These are phyloP conservation scores for Nitzschia palea DNA, from an alignment of 108 stramenopile genomes.

Conservation along the genomic window DNA sequence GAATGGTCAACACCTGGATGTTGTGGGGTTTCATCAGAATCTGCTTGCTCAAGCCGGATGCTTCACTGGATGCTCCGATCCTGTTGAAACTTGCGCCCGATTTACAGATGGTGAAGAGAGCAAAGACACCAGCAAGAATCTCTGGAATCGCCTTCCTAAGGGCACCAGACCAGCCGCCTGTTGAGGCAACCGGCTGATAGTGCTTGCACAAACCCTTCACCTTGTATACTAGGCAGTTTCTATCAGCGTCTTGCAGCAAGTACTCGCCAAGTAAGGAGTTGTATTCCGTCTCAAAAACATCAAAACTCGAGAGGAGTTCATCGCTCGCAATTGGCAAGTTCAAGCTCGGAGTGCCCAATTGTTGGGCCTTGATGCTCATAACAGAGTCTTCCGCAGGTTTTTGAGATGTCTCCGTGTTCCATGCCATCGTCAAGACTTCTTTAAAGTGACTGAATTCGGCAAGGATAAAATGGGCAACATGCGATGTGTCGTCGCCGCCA, in stretches of 20 bases:
- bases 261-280: slow-evolving; percentile 53
- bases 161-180: slow-evolving; percentile 24
- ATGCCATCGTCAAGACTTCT: slow-evolving; percentile 62
- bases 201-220: slow-evolving; percentile 27
- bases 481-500: slow-evolving; percentile 38
- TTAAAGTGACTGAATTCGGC: slow-evolving; percentile 63
- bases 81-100: slow-evolving; percentile 64
- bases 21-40: slow-evolving; percentile 60
- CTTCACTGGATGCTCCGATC: slow-evolving; percentile 37
- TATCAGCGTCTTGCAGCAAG: slow-evolving; percentile 51
- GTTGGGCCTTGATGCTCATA: slow-evolving; percentile 32
- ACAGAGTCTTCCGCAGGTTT: slow-evolving; percentile 63
- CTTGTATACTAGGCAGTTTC: slow-evolving; percentile 43
- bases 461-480: slow-evolving; percentile 51
- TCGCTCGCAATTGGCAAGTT: slow-evolving; percentile 27
- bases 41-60: slow-evolving; percentile 39
- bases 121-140: slow-evolving; percentile 55
- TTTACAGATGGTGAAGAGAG: slow-evolving; percentile 56
- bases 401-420: slow-evolving; percentile 63
- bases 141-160: neutral
- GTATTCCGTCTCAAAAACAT: slow-evolving; percentile 43
- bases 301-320: slow-evolving; percentile 41
- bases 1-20: slow-evolving; percentile 52
- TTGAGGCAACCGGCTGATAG: slow-evolving; percentile 35
- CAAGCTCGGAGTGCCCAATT: neutral